Percentiles rank a stretch among this genome's conserved stretches.
These are phyloP conservation scores for Candida koratica DNA, from an alignment of 805 yeast species.

Conservation along the genomic window DNA sequence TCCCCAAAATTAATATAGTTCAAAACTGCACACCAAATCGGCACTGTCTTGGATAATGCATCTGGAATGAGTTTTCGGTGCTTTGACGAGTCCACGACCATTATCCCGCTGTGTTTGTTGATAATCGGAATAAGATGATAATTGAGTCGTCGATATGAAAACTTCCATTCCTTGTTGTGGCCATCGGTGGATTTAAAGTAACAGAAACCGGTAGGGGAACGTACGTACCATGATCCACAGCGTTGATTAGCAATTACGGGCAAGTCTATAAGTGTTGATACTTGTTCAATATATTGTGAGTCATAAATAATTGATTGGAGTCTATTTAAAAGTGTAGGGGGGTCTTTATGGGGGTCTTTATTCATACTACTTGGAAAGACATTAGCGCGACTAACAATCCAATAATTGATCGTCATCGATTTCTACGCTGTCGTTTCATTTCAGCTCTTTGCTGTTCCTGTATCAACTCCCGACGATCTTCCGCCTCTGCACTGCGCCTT, in stretches of 20 bases:
- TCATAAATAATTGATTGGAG: constrained; percentile 72
- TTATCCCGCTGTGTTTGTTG: constrained; percentile 40
- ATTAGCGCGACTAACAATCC: background rate
- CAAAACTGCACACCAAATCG: constrained; percentile 86
- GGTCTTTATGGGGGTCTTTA: constrained; percentile 46
- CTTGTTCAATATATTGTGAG: constrained; percentile 42
- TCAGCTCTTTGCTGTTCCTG: constrained; percentile 47
- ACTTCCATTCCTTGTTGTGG: constrained; percentile 76
- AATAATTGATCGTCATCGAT: background rate
- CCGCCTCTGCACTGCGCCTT: constrained; percentile 62
- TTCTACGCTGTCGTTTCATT: constrained; percentile 18
- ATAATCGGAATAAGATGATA: constrained; percentile 60
- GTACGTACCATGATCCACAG: constrained; percentile 83
- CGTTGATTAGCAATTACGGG: constrained; percentile 73
- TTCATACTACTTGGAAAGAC: constrained; percentile 18
- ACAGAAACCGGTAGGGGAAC: constrained; percentile 41
- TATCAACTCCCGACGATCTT: constrained; percentile 69
- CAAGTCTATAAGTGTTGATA: constrained; percentile 13
- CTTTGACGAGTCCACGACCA: constrained; percentile 80
- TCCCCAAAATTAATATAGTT: constrained; percentile 46
- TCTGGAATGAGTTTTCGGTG: constrained; percentile 85
- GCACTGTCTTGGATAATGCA: constrained; percentile 79
- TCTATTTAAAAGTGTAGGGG: constrained; percentile 53
- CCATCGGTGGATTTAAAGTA: constrained; percentile 94
- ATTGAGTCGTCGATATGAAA: constrained; percentile 69